Evolutionary conservation across 306 rosid genomes (phyloP).

Genomic region (Ziziphus jujuba): DNA sequence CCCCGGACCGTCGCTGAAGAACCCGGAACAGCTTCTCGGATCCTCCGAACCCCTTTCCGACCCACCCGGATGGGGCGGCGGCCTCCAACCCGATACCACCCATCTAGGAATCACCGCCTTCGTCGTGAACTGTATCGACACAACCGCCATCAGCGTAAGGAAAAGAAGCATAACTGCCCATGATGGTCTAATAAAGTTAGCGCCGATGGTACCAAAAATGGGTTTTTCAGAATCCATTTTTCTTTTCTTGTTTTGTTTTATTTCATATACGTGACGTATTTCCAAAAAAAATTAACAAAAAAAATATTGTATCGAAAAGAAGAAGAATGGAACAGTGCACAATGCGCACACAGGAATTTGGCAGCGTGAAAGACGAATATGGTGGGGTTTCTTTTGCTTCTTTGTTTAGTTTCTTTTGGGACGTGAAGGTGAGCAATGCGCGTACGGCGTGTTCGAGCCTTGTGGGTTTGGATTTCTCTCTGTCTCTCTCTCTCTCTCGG

Average conservation of each 20-base stretch:
- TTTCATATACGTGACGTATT: slow-evolving; percentile 27
- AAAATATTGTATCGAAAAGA: neutral
- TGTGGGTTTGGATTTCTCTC: neutral
- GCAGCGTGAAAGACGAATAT: neutral
- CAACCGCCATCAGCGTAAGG: slow-evolving; percentile 45
- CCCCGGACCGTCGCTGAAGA: slow-evolving; percentile 27
- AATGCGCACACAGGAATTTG: neutral
- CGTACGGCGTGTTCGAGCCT: neutral
- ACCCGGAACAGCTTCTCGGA: slow-evolving; percentile 44
- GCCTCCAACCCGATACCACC: slow-evolving; percentile 11
- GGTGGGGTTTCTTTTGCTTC: neutral
- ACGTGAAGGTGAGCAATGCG: slow-evolving; percentile 1
- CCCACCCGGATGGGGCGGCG: neutral
- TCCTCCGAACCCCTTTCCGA: neutral
- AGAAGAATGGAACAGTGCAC: slow-evolving; percentile 16
- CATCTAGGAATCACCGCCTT: slow-evolving; percentile 35
- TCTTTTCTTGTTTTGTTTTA: neutral
- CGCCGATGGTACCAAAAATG: slow-evolving; percentile 3
- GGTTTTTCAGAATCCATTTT: slow-evolving; percentile 57
- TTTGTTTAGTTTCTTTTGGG: neutral
- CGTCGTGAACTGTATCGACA: slow-evolving; percentile 52
- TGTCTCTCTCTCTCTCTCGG: neutral
- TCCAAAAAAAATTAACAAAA: neutral
- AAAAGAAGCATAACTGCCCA: slow-evolving; percentile 46
- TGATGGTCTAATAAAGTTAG: slow-evolving; percentile 35